Evolutionary conservation across 31 red algal species (phyloP).

Genomic region (Bonnemaisonia californica): DNA sequence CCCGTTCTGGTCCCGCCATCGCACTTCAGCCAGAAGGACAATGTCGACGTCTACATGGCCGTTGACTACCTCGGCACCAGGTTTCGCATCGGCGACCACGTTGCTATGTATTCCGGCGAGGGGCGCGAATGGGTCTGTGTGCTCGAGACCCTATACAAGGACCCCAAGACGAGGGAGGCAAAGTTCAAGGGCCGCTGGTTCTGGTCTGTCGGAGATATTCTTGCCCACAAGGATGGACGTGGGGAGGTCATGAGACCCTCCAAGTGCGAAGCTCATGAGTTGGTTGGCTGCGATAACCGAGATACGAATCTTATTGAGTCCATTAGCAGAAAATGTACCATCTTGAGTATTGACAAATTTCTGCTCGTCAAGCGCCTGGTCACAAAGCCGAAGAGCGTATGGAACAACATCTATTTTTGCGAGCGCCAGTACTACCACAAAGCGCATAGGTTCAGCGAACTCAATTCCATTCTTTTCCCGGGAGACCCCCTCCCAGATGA

Average conservation of each 20-base stretch:
- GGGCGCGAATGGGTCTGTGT: constrained; percentile 61
- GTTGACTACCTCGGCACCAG: constrained; percentile 61
- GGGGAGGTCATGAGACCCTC: constrained; percentile 46
- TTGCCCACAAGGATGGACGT: constrained; percentile 21
- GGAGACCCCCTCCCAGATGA: constrained; percentile 58
- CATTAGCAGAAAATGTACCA: constrained; percentile 48
- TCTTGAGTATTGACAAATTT: constrained; percentile 60
- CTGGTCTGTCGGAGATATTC: constrained; percentile 56
- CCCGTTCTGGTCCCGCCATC: constrained; percentile 32
- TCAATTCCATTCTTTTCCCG: constrained; percentile 55
- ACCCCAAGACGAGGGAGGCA: constrained; percentile 25
- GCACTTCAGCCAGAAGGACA: constrained; percentile 26
- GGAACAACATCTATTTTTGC: constrained; percentile 49
- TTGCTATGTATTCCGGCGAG: constrained; percentile 55
- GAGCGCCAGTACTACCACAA: constrained; percentile 72
- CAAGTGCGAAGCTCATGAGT: constrained; percentile 50
- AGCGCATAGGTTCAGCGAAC: constrained; percentile 60
- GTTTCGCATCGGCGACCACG: constrained; percentile 63
- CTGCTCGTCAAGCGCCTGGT: constrained; percentile 43
- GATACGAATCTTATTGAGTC: constrained; percentile 66
- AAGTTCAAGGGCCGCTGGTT: constrained; percentile 74
- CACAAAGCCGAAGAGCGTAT: constrained; percentile 31
- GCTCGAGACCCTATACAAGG: constrained; percentile 46
- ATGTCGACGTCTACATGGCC: constrained; percentile 24
- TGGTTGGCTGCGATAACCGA: constrained; percentile 52